phyloP scores from a whole-genome alignment of 768 basidiomycete genomes.

The Phylloporus sp. region DNA sequence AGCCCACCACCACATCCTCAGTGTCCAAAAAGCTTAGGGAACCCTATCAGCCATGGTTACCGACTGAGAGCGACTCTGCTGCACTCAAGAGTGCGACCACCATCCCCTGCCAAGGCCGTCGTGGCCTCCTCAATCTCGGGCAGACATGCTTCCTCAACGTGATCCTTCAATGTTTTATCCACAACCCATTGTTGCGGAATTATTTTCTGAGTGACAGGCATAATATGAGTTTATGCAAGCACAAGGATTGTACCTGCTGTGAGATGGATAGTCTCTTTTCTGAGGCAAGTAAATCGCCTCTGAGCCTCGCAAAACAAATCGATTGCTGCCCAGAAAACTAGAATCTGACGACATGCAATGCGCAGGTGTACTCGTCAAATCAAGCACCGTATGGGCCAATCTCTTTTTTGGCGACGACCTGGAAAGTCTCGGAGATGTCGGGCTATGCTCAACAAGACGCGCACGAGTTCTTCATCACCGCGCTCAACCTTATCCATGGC shows the following conservation, averaged over 20 bases:
- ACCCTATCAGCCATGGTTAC: slow-evolving; percentile 48
- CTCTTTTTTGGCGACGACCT: slow-evolving; percentile 78
- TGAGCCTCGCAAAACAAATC: neutral
- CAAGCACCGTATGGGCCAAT: slow-evolving; percentile 72
- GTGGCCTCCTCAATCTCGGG: slow-evolving; percentile 83
- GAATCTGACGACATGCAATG: neutral
- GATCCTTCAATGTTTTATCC: slow-evolving; percentile 82
- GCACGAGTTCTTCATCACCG: slow-evolving; percentile 81
- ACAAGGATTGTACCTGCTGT: slow-evolving; percentile 78
- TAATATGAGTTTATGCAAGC: slow-evolving; percentile 66
- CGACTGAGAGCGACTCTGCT: slow-evolving; percentile 36
- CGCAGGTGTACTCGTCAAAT: slow-evolving; percentile 55
- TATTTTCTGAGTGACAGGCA: slow-evolving; percentile 92
- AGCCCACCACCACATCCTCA: slow-evolving; percentile 5
- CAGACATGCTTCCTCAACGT: slow-evolving; percentile 95
- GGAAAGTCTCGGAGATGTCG: slow-evolving; percentile 77
- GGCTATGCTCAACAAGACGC: slow-evolving; percentile 96
- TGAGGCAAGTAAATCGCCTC: slow-evolving; percentile 43
- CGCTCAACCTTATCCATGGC: slow-evolving; percentile 83
- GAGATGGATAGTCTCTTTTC: slow-evolving; percentile 88
- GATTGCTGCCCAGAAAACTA: neutral
- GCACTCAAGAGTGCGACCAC: slow-evolving; percentile 47
- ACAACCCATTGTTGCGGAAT: slow-evolving; percentile 85
- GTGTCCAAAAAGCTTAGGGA: slow-evolving; percentile 42
- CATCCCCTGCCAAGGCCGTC: slow-evolving; percentile 81